These are phyloP conservation scores for Dionaea muscipula DNA, from an alignment of 179 eudicot species.

Conservation along the genomic window DNA sequence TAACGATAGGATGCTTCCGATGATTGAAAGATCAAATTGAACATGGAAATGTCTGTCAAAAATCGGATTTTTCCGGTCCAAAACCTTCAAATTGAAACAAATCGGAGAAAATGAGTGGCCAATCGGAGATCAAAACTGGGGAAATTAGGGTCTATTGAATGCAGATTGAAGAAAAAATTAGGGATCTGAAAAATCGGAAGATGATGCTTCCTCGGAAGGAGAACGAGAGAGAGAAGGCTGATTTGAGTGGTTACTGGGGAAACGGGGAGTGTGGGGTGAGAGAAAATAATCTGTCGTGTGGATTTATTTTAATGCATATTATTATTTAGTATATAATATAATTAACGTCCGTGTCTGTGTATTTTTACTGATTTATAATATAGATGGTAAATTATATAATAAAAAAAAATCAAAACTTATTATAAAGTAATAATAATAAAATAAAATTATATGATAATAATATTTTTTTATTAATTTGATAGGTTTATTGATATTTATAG, in stretches of 20 bases:
- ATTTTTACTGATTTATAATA: background rate
- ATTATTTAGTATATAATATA: too few relatives aligned
- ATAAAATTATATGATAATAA: too few relatives aligned
- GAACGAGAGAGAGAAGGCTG: background rate
- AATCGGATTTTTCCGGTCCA: too few relatives aligned
- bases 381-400: too few relatives aligned
- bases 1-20: background rate
- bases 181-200: constrained; percentile 4
- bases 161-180: constrained; percentile 1
- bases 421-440: too few relatives aligned
- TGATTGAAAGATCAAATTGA: too few relatives aligned
- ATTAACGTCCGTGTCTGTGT: background rate
- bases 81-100: background rate
- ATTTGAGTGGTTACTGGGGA: background rate
- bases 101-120: background rate
- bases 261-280: background rate
- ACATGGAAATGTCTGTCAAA: too few relatives aligned
- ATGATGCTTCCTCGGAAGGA: background rate
- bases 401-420: too few relatives aligned
- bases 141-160: constrained; percentile 9
- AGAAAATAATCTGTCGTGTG: background rate
- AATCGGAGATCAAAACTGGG: background rate
- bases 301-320: too few relatives aligned
- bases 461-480: too few relatives aligned
- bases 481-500: too few relatives aligned